phyloP scores from a whole-genome alignment of 148 eudicot genomes.

The Chenopodium quinoa region DNA sequence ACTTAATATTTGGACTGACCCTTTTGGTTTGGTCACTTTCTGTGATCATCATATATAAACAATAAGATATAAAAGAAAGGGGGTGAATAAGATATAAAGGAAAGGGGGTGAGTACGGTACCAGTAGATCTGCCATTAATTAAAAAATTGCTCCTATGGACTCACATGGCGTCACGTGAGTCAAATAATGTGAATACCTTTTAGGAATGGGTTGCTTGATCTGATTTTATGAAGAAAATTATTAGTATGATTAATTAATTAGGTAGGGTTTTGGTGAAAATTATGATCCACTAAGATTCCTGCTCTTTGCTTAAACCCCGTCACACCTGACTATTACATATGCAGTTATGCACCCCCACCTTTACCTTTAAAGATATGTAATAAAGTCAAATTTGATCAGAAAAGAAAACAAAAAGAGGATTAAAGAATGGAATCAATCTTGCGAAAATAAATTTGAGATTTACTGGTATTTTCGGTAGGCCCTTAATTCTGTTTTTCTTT shows the following conservation, averaged over 20 bases:
- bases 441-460: conserved; percentile 20
- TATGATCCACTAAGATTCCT: conserved; percentile 35
- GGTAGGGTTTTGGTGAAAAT: conserved; percentile 28
- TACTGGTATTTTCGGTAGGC: conserved; percentile 25
- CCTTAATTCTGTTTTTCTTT: conserved; percentile 20
- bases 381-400: background rate
- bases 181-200: conserved; percentile 25
- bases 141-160: conserved; percentile 16
- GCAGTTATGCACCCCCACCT: conserved; percentile 23
- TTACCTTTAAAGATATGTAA: background rate
- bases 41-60: conserved; percentile 20
- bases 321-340: conserved; percentile 24
- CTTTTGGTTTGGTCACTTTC: conserved; percentile 28
- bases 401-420: conserved; percentile 4
- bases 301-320: conserved; percentile 28
- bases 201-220: conserved; percentile 11
- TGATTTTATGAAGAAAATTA: conserved; percentile 1
- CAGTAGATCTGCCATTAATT: conserved; percentile 30
- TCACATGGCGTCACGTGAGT: conserved; percentile 52
- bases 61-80: background rate
- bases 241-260: conserved; percentile 1
- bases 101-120: conserved; percentile 9
- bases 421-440: conserved; percentile 10
- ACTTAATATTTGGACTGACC: conserved; percentile 30
- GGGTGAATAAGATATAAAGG: background rate